Conservation (phyloP, 352 stramenopile species). For the Thalassiosira mediterranea region DNA sequence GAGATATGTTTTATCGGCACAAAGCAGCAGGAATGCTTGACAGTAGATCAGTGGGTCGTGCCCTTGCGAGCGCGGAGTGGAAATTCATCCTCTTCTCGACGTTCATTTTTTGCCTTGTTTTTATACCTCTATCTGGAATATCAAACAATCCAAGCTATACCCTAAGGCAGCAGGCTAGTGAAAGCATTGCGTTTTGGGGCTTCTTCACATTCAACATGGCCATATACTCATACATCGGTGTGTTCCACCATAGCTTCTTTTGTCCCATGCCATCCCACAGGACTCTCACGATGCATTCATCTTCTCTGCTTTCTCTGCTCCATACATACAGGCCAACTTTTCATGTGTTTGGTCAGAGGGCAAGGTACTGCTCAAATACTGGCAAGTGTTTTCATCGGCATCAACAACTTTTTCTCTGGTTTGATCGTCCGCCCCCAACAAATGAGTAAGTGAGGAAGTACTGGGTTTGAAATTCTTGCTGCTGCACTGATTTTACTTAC, state of each 20-base stretch:
- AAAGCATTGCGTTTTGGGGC: conserved; percentile 26
- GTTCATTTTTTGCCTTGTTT: too few relatives aligned
- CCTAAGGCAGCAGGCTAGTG: conserved; percentile 41
- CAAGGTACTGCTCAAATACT: conserved; percentile 68
- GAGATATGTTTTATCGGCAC: conserved; percentile 91
- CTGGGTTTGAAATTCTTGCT: too few relatives aligned
- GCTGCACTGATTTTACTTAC: too few relatives aligned
- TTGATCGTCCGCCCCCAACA: conserved; percentile 70
- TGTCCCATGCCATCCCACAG: conserved; percentile 71
- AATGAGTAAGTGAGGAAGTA: not conserved
- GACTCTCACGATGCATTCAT: not conserved
- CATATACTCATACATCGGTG: conserved; percentile 54
- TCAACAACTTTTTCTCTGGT: conserved; percentile 59
- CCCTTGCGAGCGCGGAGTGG: conserved; percentile 81
- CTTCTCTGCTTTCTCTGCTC: conserved; percentile 1
- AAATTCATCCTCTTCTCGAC: conserved; percentile 53
- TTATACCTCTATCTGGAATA: not conserved
- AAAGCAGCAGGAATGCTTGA: conserved; percentile 89
- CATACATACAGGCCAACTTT: not conserved
- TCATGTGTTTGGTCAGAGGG: conserved; percentile 43
- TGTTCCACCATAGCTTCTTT: conserved; percentile 78
- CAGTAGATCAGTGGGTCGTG: conserved; percentile 83
- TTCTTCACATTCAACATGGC: conserved; percentile 12
- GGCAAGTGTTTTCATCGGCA: conserved; percentile 66
- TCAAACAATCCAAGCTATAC: not conserved